Conservation (phyloP, 495 filamentous ascomycete species). For the Hyaloscypha hepaticicola region DNA sequence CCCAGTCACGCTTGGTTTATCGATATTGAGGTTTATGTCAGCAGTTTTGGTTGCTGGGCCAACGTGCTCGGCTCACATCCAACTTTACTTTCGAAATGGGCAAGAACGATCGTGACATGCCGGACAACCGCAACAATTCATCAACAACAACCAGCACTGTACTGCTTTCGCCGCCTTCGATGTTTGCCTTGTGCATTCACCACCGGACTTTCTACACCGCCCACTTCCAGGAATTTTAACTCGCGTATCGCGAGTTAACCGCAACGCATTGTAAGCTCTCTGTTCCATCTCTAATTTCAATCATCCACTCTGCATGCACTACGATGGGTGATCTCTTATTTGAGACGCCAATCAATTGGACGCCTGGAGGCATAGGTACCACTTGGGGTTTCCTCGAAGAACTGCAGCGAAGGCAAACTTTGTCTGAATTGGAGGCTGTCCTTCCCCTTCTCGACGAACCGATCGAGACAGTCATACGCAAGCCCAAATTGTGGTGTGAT, state of each 20-base stretch:
- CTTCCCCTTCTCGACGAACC: not conserved
- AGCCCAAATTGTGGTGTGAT: conserved; percentile 9
- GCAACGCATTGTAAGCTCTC: not conserved
- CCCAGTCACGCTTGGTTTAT: not conserved
- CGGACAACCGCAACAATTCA: not conserved
- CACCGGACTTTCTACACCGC: not conserved
- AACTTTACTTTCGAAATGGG: conserved; percentile 6
- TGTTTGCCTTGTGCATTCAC: not conserved
- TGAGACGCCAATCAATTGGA: conserved; percentile 18
- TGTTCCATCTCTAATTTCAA: not conserved
- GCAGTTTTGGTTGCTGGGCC: conserved; percentile 11
- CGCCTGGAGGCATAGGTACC: not conserved
- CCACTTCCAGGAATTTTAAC: not conserved
- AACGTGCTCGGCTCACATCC: not conserved
- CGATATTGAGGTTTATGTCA: not conserved
- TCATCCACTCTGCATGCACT: not conserved
- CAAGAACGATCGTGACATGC: not conserved
- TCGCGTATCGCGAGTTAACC: not conserved
- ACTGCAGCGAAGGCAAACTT: conserved; percentile 7
- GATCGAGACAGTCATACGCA: not conserved
- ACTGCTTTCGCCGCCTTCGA: not conserved
- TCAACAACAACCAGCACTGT: not conserved
- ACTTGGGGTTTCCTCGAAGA: conserved; percentile 6
- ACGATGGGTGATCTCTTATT: not conserved
- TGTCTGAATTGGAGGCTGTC: not conserved